Evolutionary conservation across 129 eudicot species (phyloP), one percentile per base, ranked within the genome.

Genomic region (Rutidosis leptorrhynchoides): DNA sequence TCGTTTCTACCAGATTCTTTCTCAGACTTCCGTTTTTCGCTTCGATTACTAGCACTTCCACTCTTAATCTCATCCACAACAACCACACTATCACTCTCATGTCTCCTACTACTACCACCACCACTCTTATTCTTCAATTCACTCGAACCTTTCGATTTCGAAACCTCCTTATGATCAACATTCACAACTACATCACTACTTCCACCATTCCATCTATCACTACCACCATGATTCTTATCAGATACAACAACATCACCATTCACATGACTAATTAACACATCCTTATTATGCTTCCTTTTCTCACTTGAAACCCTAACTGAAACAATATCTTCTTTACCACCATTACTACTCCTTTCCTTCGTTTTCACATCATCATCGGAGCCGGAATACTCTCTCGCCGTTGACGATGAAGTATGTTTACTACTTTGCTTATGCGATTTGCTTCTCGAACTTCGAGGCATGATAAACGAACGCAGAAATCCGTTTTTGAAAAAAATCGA

Each of bases 391-490:
- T 85, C 95, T 74, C 59, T 82, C 60, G 51, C 69, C 62, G 69
- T 29, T 8, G 70, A 37, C 59, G 69, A 61, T 69, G 84, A 78
- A 70, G 89, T 81, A 61, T 88, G 96, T 62, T 88, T 92, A 75
- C 95, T 92, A 75, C 95, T 92, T 65, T 85, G 98, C 78, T 85
- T 92, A 66, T 86, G 90, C 21, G 92, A 93, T 81, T 93, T 93
- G 77, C 88, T 94, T 80, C 95, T 65, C 28, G 96, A 93, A 79
- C 96, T 93, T 71, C 84, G 66, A 52, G 95, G 90, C 99, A 93
- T 93, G 23, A 37, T 58, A 60, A 33, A 45, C 59, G 30, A 60
- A n/a, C 40, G 56, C 2, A 46, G 23, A 40, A 78, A 29, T 29
- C 69, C 60, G 30, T 22, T 19, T 21, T 46, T 30, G 0, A 14